phyloP scores from a whole-genome alignment of 768 basidiomycete genomes.

The Termitomyces sp. region DNA sequence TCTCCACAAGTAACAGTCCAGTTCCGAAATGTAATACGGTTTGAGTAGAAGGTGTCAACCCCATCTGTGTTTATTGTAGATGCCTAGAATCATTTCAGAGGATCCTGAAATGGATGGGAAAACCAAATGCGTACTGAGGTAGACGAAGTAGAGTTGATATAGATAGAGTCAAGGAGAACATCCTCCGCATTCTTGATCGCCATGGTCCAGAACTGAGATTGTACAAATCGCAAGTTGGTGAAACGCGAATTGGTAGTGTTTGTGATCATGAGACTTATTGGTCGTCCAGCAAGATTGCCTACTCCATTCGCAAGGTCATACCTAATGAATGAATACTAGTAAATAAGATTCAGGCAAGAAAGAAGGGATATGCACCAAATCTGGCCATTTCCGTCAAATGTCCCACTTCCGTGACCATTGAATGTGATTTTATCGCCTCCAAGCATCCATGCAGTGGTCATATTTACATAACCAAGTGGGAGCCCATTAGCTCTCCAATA shows the following conservation, averaged over 20 bases:
- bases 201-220: slow-evolving; percentile 44
- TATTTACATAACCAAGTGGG: slow-evolving; percentile 35
- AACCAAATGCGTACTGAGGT: slow-evolving; percentile 22
- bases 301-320: slow-evolving; percentile 37
- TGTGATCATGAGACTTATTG: slow-evolving; percentile 35
- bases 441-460: slow-evolving; percentile 35
- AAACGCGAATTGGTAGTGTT: slow-evolving; percentile 35
- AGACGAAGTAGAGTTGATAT: slow-evolving; percentile 37
- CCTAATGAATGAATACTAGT: slow-evolving; percentile 15
- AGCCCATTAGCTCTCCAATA: slow-evolving; percentile 37
- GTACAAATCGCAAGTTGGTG: slow-evolving; percentile 36
- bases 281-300: slow-evolving; percentile 36
- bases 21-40: slow-evolving; percentile 36
- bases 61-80: slow-evolving; percentile 38
- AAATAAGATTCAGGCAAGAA: background rate
- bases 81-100: slow-evolving; percentile 13
- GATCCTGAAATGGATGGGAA: background rate
- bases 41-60: slow-evolving; percentile 34
- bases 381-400: slow-evolving; percentile 42
- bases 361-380: slow-evolving; percentile 28
- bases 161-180: slow-evolving; percentile 36
- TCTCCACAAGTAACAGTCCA: slow-evolving; percentile 39
- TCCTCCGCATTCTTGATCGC: slow-evolving; percentile 32
- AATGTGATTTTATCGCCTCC: slow-evolving; percentile 30
- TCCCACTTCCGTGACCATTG: slow-evolving; percentile 32